Conservation (phyloP, 108 stramenopile genomes). For the Phaeodactylum tricornutum region DNA sequence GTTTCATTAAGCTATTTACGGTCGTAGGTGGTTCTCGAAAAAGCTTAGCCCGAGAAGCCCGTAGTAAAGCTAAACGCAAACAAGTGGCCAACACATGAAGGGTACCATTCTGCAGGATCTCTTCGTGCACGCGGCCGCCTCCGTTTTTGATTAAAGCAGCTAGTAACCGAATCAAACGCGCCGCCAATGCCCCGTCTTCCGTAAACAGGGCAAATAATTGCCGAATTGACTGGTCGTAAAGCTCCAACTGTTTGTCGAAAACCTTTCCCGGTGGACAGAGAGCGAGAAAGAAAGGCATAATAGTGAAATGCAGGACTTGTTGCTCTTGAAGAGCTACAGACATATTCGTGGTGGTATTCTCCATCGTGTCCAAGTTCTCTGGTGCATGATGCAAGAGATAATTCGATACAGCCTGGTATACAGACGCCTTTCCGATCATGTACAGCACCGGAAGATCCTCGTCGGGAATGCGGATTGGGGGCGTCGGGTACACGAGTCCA, state of each 20-base stretch:
- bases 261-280: slow-evolving; percentile 46
- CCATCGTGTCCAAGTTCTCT: slow-evolving; percentile 12
- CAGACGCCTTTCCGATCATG: slow-evolving; percentile 26
- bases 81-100: slow-evolving; percentile 50
- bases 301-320: slow-evolving; percentile 14
- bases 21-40: slow-evolving; percentile 3
- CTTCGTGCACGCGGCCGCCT: slow-evolving; percentile 62
- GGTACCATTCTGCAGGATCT: slow-evolving; percentile 63
- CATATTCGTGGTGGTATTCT: slow-evolving; percentile 18
- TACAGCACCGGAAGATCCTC: slow-evolving; percentile 23
- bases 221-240: slow-evolving; percentile 33
- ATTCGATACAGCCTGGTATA: slow-evolving; percentile 28
- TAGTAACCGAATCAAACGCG: slow-evolving; percentile 37
- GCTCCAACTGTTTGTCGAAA: slow-evolving; percentile 30
- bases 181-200: slow-evolving; percentile 37
- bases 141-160: slow-evolving; percentile 40
- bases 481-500: slow-evolving; percentile 64
- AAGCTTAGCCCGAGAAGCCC: slow-evolving; percentile 22
- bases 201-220: slow-evolving; percentile 56
- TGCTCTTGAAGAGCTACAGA: slow-evolving; percentile 29
- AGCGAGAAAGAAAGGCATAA: slow-evolving; percentile 69
- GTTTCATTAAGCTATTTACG: slow-evolving; percentile 16
- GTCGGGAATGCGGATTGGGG: slow-evolving; percentile 14
- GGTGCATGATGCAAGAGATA: slow-evolving; percentile 23
- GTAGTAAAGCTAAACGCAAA: slow-evolving; percentile 53